Evolutionary conservation across 2,329 filamentous ascomycete species (phyloP), one percentile per base, ranked within the genome.

Genomic region (Phaeosphaeria sp.): DNA sequence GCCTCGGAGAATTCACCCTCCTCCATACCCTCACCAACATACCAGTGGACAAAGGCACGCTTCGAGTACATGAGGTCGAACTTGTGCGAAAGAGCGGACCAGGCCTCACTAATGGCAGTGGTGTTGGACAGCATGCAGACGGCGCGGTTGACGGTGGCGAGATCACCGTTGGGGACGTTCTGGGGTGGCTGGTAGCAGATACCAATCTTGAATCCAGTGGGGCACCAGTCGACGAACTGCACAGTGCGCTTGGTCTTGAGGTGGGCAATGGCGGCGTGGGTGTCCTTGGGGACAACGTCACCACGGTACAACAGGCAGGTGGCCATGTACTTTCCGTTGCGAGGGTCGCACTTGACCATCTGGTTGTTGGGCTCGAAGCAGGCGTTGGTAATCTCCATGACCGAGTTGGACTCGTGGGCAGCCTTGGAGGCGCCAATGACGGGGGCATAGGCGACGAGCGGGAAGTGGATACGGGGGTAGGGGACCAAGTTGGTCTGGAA

Each of bases 21-120:
- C 87, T 99, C 95, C 95, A 99, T 99, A 89, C 95, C 95, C 87
- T 98, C 95, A 84, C 95, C 95, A 78, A 99, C 95, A 76, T 98
- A 99, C 95, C 95, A 99, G 85, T 99, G 95, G 67, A 99, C 95
- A 83, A 99, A 99, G 63, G 95, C 95, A 85, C 95, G 95, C 90
- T 99, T 99, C 81, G 92, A 96, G 89, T 98, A 97, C 95, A 99
- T 99, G 80, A 99, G 92, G 78, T 99, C 95, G 85, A 99, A 99
- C 85, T 99, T 99, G 87, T 90, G 88, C 62, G 93, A 96, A 66
- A 99, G 88, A 68, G 93, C 93, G 65, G 91, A 93, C 95, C 95
- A 99, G 65, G 95, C 95, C 84, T 98, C 94, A 76, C 94, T 91
- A 75, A 99, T 99, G 76, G 95, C 94, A 52, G 95, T 99, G 72